Evolutionary conservation across 139 green algal species (phyloP), one percentile per base, ranked within the genome.

Genomic region (Ettlia oleoabundans): DNA sequence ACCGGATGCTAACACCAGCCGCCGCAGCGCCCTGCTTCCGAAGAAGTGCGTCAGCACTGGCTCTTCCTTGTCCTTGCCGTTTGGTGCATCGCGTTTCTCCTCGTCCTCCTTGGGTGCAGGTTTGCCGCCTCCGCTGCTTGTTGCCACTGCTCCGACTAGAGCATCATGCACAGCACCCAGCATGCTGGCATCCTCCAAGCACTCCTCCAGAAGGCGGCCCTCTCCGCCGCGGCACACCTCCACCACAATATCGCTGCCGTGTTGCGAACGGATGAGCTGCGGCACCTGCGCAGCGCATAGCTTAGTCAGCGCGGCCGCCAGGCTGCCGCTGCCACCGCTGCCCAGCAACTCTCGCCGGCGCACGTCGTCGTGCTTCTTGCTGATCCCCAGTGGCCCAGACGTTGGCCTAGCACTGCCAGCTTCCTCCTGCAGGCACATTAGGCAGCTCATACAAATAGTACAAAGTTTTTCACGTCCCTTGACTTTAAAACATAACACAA

Each of bases 311-410:
- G 69, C 76, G 1, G 76, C 78, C 3, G 79, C 88, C 63, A 96
- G 84, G 64, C 86, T 89, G 43, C 74, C 86, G 3, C 41, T 24
- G 19, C 90, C 91, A 21, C 91, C 90, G 9, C 64, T 35, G 18
- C 85, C 86, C 37, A 98, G 85, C 76, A 98, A 67, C 90, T 97
- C 94, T 4, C 67, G 73, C 30, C 90, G 80, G 41, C 94, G 82
- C 18, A 90, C 3, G 22, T 55, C 28, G 0, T 81, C 53, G 58
- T 94, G 92, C 82, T 98, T 97, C 80, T 95, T 95, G 89, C 92
- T 96, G 26, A 88, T 58, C 15, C 94, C 94, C 41, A 98, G 78
- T 2, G 71, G 76, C 13, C 72, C 76, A 9, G 38, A 38, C n/a
- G 37, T 76, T 30, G 74, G 78, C 13, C 55, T 63, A 18, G 32